Evolutionary conservation across 2,329 filamentous ascomycete genomes (phyloP).

Genomic region (Zalaria obscura): DNA sequence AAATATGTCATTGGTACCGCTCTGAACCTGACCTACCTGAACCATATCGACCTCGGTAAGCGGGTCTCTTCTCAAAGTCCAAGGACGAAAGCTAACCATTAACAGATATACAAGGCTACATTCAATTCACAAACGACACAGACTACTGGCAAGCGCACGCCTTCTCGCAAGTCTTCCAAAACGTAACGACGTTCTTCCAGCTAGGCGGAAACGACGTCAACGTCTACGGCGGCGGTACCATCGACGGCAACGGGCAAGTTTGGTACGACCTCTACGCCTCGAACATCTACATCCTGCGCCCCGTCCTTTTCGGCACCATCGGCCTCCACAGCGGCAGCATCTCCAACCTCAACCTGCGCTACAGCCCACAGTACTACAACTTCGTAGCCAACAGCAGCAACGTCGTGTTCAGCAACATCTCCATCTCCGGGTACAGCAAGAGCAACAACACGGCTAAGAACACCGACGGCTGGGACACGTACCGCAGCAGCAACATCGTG

Average conservation of each 20-base stretch:
- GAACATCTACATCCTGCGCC: slow-evolving; percentile 43
- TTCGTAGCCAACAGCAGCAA: slow-evolving; percentile 52
- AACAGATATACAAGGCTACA: slow-evolving; percentile 41
- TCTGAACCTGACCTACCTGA: slow-evolving; percentile 49
- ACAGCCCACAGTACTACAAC: slow-evolving; percentile 50
- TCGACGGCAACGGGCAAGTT: slow-evolving; percentile 50
- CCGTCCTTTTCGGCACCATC: slow-evolving; percentile 43
- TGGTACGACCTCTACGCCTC: slow-evolving; percentile 51
- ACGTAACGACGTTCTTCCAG: slow-evolving; percentile 52
- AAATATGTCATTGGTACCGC: slow-evolving; percentile 50
- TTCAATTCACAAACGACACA: slow-evolving; percentile 52
- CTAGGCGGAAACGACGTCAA: slow-evolving; percentile 53
- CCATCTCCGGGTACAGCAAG: slow-evolving; percentile 41
- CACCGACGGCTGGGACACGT: slow-evolving; percentile 44
- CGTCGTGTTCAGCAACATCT: slow-evolving; percentile 47
- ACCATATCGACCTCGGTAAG: slow-evolving; percentile 46
- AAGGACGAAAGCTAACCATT: slow-evolving; percentile 3
- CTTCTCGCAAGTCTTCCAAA: slow-evolving; percentile 53
- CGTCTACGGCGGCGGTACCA: slow-evolving; percentile 49
- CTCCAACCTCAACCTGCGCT: slow-evolving; percentile 44
- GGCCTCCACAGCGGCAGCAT: slow-evolving; percentile 45
- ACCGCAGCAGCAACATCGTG: slow-evolving; percentile 45
- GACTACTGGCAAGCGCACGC: slow-evolving; percentile 53
- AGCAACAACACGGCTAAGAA: slow-evolving; percentile 46
- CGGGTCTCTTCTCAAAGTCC: slow-evolving; percentile 1